Evolutionary conservation across 352 stramenopile species (phyloP).

Genomic region (Pythium sukuiense): DNA sequence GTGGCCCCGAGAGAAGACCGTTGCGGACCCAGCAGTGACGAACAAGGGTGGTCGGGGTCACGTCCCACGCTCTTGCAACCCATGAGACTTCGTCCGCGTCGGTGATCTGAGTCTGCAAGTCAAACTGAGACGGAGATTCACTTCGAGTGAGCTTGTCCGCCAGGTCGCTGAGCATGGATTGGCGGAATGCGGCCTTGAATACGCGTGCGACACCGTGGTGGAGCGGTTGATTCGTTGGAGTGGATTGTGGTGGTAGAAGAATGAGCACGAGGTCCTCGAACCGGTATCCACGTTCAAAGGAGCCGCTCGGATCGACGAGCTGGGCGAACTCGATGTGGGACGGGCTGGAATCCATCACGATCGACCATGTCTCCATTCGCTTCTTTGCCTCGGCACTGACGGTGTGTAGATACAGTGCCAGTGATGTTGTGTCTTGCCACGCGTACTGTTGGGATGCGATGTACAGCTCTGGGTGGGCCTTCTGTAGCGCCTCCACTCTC

Average conservation of each 20-base stretch:
- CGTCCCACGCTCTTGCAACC: slow-evolving; percentile 23
- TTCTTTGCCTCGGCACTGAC: slow-evolving; percentile 60
- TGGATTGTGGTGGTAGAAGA: slow-evolving; percentile 51
- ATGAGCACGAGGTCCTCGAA: slow-evolving; percentile 70
- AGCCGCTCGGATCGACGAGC: slow-evolving; percentile 54
- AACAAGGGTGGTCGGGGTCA: slow-evolving; percentile 22
- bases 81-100: slow-evolving; percentile 12
- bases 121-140: slow-evolving; percentile 13
- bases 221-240: slow-evolving; percentile 46
- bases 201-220: slow-evolving; percentile 52
- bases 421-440: slow-evolving; percentile 53
- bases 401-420: slow-evolving; percentile 53
- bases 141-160: slow-evolving; percentile 32
- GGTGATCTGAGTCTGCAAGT: slow-evolving; percentile 7
- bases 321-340: slow-evolving; percentile 66
- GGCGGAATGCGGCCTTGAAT: slow-evolving; percentile 66
- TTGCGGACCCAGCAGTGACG: slow-evolving; percentile 32
- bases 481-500: slow-evolving; percentile 19
- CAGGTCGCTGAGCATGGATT: slow-evolving; percentile 54
- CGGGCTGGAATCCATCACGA: slow-evolving; percentile 65
- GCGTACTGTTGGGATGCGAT: slow-evolving; percentile 19
- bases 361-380: slow-evolving; percentile 65
- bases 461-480: slow-evolving; percentile 12
- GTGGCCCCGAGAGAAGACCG: slow-evolving; percentile 21
- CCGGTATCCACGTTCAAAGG: slow-evolving; percentile 56